phyloP scores from a whole-genome alignment of 2,329 filamentous ascomycete genomes.

The Beauveria australis region DNA sequence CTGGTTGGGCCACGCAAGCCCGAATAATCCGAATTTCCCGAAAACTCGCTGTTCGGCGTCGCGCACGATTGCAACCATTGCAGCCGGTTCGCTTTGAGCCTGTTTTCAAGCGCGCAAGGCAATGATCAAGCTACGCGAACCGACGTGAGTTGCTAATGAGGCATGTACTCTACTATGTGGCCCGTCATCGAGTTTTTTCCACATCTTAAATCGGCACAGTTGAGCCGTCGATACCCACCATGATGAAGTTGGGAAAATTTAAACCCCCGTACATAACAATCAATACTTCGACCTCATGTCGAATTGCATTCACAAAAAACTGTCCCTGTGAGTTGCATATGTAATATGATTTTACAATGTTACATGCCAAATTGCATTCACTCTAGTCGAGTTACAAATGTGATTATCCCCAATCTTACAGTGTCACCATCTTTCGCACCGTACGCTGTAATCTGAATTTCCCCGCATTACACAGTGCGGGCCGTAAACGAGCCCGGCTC shows the following conservation, averaged over 20 bases:
- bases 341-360: too few relatives aligned
- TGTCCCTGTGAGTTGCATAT: neutral
- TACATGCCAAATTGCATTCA: neutral
- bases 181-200: neutral
- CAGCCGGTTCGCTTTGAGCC: neutral
- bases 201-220: neutral
- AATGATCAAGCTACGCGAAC: neutral
- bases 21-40: slow-evolving; percentile 4
- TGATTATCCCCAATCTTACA: neutral
- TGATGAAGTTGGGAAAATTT: neutral
- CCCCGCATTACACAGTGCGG: slow-evolving; percentile 2
- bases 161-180: neutral
- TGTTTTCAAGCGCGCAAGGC: neutral
- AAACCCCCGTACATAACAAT: neutral
- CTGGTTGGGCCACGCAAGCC: neutral
- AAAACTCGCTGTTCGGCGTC: neutral
- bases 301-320: neutral
- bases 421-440: neutral
- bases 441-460: neutral
- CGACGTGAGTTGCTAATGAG: neutral
- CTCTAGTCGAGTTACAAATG: neutral
- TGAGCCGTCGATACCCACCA: neutral
- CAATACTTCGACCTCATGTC: neutral
- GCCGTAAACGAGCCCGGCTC: neutral
- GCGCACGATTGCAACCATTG: neutral